Evolutionary conservation across 2,329 filamentous ascomycete genomes (phyloP).

Genomic region (Graphiopsis chlorocephala): DNA sequence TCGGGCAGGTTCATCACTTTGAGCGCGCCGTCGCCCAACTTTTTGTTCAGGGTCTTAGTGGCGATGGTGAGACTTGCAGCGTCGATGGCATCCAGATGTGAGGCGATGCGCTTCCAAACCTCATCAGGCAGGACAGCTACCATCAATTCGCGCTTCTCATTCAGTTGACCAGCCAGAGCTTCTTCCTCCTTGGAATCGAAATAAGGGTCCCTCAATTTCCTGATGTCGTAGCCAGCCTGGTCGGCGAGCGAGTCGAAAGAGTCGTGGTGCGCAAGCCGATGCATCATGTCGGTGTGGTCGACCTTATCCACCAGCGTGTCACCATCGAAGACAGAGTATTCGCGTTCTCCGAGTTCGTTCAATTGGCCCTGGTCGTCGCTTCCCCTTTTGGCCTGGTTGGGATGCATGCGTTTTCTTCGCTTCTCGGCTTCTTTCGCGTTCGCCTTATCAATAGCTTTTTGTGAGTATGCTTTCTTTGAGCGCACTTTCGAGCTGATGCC

Average conservation of each 20-base stretch:
- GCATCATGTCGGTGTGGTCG: conserved; percentile 40
- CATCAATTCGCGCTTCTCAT: conserved; percentile 35
- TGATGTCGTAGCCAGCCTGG: conserved; percentile 15
- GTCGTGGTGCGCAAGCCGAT: conserved; percentile 36
- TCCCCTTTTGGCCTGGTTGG: conserved; percentile 7
- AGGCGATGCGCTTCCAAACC: conserved; percentile 48
- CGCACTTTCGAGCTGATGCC: conserved; percentile 28
- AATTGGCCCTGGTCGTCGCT: conserved; percentile 20
- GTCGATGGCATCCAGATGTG: conserved; percentile 45
- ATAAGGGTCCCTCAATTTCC: conserved; percentile 25
- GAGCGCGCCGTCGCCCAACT: conserved; percentile 44
- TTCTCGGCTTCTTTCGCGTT: conserved; percentile 24
- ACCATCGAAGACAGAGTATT: conserved; percentile 31
- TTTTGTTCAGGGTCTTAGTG: conserved; percentile 45
- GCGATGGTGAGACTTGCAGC: conserved; percentile 50
- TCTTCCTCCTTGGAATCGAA: conserved; percentile 14
- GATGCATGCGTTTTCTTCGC: conserved; percentile 11
- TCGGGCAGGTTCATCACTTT: conserved; percentile 39
- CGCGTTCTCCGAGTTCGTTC: conserved; percentile 35
- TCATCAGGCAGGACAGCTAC: conserved; percentile 45
- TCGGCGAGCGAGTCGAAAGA: conserved; percentile 36
- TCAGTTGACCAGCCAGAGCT: not conserved
- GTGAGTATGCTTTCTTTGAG: conserved; percentile 29
- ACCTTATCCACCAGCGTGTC: conserved; percentile 23
- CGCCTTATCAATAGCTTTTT: conserved; percentile 27